A percentile compares a stretch with the other conserved stretches of the same genome.
Evolutionary conservation across 305 asterid species (phyloP).

Genomic region (Fraxinus velutina): DNA sequence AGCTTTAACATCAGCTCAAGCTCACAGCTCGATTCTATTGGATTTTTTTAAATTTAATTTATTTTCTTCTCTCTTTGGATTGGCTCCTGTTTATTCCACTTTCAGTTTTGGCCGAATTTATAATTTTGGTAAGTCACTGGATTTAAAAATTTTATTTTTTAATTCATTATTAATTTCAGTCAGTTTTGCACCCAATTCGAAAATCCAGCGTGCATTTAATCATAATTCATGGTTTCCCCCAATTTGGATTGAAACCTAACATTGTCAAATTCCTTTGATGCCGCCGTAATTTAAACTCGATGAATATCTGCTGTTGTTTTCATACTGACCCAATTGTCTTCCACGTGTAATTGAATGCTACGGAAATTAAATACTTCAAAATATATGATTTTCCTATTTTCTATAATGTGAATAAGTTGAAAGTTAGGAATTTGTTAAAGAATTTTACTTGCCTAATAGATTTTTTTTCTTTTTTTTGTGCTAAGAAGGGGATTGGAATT

Average conservation of each 20-base stretch:
- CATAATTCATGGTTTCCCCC: not conserved
- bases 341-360: not conserved
- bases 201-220: not conserved
- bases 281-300: not conserved
- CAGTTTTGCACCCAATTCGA: not conserved
- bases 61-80: not conserved
- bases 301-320: not conserved
- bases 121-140: not conserved
- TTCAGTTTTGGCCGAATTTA: not conserved
- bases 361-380: not conserved
- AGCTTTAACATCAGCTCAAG: not conserved
- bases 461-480: not conserved
- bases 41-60: not conserved
- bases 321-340: not conserved
- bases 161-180: not conserved
- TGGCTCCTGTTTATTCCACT: not conserved
- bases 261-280: not conserved
- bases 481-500: constrained; percentile 5
- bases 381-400: not conserved
- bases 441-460: not conserved
- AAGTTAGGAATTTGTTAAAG: not conserved
- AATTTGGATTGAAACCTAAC: not conserved
- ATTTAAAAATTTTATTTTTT: not conserved
- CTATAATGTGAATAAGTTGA: constrained; percentile 12
- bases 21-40: not conserved